These are phyloP conservation scores for Mesotaenium endlicherianum DNA, from an alignment of 139 green algal species.

Conservation along the genomic window DNA sequence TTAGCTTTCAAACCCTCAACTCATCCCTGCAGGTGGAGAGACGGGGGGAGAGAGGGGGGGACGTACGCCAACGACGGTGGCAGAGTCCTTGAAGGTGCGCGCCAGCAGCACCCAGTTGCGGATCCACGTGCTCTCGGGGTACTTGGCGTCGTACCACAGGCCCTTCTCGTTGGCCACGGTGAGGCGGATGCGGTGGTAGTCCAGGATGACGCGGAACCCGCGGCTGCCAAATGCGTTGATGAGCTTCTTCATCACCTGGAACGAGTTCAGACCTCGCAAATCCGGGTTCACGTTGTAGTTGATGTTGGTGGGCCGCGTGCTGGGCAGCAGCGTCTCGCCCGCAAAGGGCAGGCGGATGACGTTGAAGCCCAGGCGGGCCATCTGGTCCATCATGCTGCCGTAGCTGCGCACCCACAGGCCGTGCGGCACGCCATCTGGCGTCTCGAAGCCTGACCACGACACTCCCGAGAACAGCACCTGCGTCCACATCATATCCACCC, in stretches of 20 bases:
- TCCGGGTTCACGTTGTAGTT: constrained; percentile 44
- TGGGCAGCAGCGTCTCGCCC: constrained; percentile 1
- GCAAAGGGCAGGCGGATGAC: constrained; percentile 35
- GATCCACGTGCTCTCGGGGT: constrained; percentile 14
- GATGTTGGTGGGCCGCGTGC: neutral
- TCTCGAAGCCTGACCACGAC: constrained; percentile 30
- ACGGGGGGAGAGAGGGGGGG: neutral
- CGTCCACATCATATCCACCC: no score
- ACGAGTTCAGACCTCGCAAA: constrained; percentile 15
- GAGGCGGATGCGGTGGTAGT: constrained; percentile 29
- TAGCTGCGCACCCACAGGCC: constrained; percentile 30
- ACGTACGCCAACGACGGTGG: constrained; percentile 34
- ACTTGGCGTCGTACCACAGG: constrained; percentile 22
- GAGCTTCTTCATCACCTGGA: constrained; percentile 32
- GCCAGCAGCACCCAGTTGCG: constrained; percentile 30
- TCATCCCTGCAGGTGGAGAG: neutral
- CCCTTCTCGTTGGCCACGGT: neutral
- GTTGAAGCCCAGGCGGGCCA: constrained; percentile 36
- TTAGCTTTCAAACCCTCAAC: neutral
- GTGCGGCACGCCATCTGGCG: neutral
- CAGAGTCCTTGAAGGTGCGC: neutral
- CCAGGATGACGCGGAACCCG: constrained; percentile 30
- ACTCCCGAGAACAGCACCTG: constrained; percentile 40
- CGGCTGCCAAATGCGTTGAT: neutral
- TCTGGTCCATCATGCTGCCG: constrained; percentile 8